Base-by-base conservation (phyloP, 352 stramenopile genomes). In the Phytophthora cajani region DNA sequence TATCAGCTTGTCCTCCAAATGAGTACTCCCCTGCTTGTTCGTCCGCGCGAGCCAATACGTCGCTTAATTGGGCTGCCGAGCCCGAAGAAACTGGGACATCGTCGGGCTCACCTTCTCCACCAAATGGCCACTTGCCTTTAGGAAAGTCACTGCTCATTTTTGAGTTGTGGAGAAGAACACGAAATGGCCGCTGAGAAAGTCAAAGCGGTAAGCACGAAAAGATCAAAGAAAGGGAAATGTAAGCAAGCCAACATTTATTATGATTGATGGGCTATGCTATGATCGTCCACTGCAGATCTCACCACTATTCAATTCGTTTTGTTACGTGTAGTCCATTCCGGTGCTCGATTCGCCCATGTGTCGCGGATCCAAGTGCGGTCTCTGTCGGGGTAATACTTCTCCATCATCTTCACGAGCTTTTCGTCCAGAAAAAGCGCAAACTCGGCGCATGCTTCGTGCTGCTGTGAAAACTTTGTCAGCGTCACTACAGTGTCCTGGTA, bases 121-220 rank as follows among this genome's bases (percentile, higher is more conserved):
- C 57, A 44, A 63, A 53, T 19, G 57, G 57, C 57, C 57, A 63
- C 12, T 50, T 49, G 11, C 33, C 53, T 19, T 32, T 32, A 11
- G 17, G n/a, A 17, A 44, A 60, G n/a, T 21, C 17, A 5, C 25
- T n/a, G 52, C 9, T 46, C 30, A 30, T 30, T 44, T 44, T 44
- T 16, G 12, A 17, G 30, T 2, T 11, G 30, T 33, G 30, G 30
- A 33, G 7, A 5, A 10, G 30, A 33, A 33, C 7, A 5, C 30
- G 7, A 33, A 33, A 10, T 33, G 30, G 30, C 30, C 5, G 27
- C 27, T 32, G 27, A 32, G 27, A 32, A 8, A 32, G 27, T 0
- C 23, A 8, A 32, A 32, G 27, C 27, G 7, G 27, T 8, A 32
- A 32, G 30, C 11, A 9, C 30, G 30, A 33, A 33, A 10, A 10